These are phyloP conservation scores for Platanthera zijinensis DNA, from an alignment of 106 monocot species.

Conservation along the genomic window DNA sequence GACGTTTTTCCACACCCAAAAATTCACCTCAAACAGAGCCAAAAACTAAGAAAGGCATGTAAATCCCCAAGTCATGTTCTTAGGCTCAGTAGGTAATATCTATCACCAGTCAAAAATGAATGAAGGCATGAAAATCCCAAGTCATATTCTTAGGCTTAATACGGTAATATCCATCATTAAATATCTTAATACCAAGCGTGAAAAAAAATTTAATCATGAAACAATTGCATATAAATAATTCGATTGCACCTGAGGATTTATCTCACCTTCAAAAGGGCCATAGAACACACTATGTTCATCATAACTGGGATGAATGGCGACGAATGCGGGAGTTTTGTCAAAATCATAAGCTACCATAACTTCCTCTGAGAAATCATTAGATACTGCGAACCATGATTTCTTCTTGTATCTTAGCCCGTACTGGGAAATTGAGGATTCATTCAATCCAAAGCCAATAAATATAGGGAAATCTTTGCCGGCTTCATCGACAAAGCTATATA, in stretches of 20 bases:
- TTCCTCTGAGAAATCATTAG: constrained; percentile 89
- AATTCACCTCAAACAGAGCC: too few species aligned
- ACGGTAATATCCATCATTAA: background rate
- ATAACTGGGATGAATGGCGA: constrained; percentile 71
- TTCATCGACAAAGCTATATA: constrained; percentile 56
- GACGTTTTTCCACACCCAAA: too few species aligned
- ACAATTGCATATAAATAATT: constrained; percentile 3
- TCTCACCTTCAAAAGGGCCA: constrained; percentile 96
- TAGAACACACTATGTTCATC: constrained; percentile 86
- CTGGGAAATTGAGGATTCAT: constrained; percentile 56
- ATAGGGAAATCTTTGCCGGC: constrained; percentile 80
- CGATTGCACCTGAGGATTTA: background rate
- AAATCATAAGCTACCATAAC: constrained; percentile 87
- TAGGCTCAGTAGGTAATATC: too few species aligned
- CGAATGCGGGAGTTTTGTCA: constrained; percentile 88
- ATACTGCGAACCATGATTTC: constrained; percentile 87
- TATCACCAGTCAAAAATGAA: background rate
- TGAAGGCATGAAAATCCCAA: background rate
- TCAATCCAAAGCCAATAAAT: constrained; percentile 90
- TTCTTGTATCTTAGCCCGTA: constrained; percentile 70
- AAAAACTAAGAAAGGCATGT: too few species aligned
- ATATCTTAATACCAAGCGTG: background rate
- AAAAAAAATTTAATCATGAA: background rate
- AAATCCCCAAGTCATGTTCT: too few species aligned
- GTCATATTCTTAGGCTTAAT: background rate